Base-by-base conservation (phyloP, 2,329 filamentous ascomycete genomes). In the Tolypocladium nubicola region DNA sequence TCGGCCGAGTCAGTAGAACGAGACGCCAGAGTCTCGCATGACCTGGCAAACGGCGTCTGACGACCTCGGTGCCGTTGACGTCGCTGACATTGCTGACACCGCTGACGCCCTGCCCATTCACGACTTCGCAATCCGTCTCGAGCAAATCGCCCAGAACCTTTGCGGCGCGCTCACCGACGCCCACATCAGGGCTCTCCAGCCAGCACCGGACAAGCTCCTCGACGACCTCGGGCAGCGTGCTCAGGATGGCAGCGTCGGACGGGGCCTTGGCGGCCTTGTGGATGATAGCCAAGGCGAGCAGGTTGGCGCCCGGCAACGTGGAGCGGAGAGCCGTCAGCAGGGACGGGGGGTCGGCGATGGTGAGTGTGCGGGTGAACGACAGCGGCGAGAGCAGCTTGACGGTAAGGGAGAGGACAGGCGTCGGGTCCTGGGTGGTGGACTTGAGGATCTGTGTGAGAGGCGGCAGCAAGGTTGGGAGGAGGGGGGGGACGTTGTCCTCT, bases 361-460 rank as follows among this genome's bases (percentile, higher is more conserved):
- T 70, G 60, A 85, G 71, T 19, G 77, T 71, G 50, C 80, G 73
- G 4, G 73, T 73, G 63, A 85, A 83, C 43, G 70, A 67, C 1
- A 85, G 69, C 0, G 82, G 80, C 0, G 73, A 68, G 19, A 86
- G 73, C 35, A 86, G 77, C 65, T 81, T 84, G 63, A 76, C 75
- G 50, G 81, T 75, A 38, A 86, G 70, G 56, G 74, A 76, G 60
- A 79, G 78, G 53, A 84, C 70, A 10, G 75, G 70, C 4, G 74
- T 66, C 1, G 81, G 80, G 60, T 85, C 79, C 47, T 76, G 70
- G 10, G 73, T 72, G 56, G 78, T 81, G 37, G 70, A 70, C 59
- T 76, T 75, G 60, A 86, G 77, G 60, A 84, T 75, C 33, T 73
- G 66, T 39, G 78, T 79, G 61, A 86, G 72, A 19, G 74, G 76